These are phyloP conservation scores for Leccinum subrobustum DNA, from an alignment of 1,284 basidiomycete genomes.

Conservation along the genomic window DNA sequence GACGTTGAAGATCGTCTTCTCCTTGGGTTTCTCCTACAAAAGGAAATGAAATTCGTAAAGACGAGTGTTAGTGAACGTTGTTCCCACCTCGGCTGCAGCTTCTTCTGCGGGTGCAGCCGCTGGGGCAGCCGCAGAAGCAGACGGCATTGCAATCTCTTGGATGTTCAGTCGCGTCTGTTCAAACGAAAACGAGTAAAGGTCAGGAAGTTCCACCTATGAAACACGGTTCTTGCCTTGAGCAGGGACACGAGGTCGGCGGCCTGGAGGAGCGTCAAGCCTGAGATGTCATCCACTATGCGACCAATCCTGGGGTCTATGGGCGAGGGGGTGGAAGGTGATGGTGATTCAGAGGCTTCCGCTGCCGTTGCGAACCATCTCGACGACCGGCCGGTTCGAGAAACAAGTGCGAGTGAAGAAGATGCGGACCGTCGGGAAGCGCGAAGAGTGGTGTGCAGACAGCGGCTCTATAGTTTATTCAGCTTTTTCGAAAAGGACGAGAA, in stretches of 20 bases:
- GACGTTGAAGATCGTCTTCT: conserved; percentile 97
- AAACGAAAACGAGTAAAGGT: neutral
- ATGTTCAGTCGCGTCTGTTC: conserved; percentile 89
- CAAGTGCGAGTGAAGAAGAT: conserved; percentile 11
- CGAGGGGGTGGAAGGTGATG: conserved; percentile 24
- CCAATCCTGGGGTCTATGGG: conserved; percentile 71
- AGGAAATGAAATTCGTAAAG: neutral
- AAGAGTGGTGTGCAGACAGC: conserved; percentile 17
- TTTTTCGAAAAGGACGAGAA: neutral
- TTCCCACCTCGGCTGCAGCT: conserved; percentile 61
- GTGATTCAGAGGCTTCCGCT: conserved; percentile 36
- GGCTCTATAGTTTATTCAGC: conserved; percentile 13
- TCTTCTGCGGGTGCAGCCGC: conserved; percentile 53
- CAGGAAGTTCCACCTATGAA: neutral
- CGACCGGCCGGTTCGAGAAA: conserved; percentile 19
- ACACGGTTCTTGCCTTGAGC: conserved; percentile 70
- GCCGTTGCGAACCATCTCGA: conserved; percentile 50
- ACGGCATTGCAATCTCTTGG: conserved; percentile 88
- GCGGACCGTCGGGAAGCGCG: conserved; percentile 15
- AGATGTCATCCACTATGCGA: conserved; percentile 93
- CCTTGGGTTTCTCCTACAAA: conserved; percentile 90
- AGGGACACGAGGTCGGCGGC: conserved; percentile 94
- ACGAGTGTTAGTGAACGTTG: neutral
- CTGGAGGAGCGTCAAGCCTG: conserved; percentile 87
- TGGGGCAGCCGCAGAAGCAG: conserved; percentile 64